phyloP scores from a whole-genome alignment of 306 rosid genomes.

The Nissolia schottii region DNA sequence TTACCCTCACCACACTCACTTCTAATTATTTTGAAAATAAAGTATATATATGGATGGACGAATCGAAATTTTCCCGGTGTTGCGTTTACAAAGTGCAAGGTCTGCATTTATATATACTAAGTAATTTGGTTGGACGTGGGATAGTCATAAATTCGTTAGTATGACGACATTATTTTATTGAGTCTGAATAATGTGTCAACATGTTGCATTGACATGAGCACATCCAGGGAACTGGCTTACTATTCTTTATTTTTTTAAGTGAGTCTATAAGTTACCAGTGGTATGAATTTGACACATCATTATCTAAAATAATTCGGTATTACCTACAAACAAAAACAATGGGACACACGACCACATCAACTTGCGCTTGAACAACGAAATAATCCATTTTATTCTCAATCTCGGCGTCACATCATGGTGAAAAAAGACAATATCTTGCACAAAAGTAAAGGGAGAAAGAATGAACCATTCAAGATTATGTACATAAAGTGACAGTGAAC shows the following conservation, averaged over 20 bases:
- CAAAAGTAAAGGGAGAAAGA: not conserved
- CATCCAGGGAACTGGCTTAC: conserved; percentile 6
- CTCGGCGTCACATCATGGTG: not conserved
- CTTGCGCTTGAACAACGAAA: not conserved
- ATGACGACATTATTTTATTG: conserved; percentile 41
- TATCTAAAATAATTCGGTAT: not conserved
- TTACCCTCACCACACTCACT: not conserved
- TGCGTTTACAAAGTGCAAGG: not conserved
- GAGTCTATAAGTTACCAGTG: not conserved
- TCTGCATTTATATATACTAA: not conserved
- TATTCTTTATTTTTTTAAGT: not conserved
- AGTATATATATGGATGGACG: not conserved
- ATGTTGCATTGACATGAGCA: conserved; percentile 31
- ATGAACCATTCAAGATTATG: not conserved
- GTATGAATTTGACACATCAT: not conserved
- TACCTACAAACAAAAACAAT: not conserved
- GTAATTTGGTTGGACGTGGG: not conserved
- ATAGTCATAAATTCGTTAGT: conserved; percentile 18
- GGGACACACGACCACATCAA: not conserved
- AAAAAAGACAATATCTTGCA: not conserved
- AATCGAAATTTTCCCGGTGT: not conserved
- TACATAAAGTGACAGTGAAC: not conserved
- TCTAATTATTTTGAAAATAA: not conserved
- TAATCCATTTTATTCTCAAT: not conserved
- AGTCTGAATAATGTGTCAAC: conserved; percentile 35